Conservation (phyloP, 2,329 filamentous ascomycete species). For the Ploettnerulaceae sp. region DNA sequence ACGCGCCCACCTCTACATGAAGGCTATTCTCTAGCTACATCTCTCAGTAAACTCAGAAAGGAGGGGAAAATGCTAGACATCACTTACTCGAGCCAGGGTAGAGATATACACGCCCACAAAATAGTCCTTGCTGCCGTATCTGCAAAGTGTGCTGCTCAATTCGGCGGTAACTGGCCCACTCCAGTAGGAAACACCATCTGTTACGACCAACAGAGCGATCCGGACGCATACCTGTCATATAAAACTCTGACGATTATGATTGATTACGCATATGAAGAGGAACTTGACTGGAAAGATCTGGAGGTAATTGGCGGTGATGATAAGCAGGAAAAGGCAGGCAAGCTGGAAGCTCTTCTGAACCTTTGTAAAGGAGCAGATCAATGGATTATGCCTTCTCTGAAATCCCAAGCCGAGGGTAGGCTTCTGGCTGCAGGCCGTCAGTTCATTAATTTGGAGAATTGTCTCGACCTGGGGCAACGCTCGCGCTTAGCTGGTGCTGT, state of each 20-base stretch:
- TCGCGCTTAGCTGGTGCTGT: constrained; percentile 14
- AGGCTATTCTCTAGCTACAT: constrained; percentile 5
- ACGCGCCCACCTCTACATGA: background rate
- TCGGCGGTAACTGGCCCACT: constrained; percentile 6
- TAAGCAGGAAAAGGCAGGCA: constrained; percentile 11
- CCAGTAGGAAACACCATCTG: constrained; percentile 15
- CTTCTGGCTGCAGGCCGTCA: constrained; percentile 16
- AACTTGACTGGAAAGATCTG: constrained; percentile 27
- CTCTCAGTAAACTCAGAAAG: constrained; percentile 13
- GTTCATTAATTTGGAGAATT: constrained; percentile 26
- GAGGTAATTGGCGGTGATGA: constrained; percentile 17
- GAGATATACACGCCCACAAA: constrained; percentile 19
- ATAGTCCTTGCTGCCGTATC: constrained; percentile 20
- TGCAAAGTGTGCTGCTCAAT: constrained; percentile 18
- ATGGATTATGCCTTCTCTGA: constrained; percentile 20
- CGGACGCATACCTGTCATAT: constrained; percentile 20
- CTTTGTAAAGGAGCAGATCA: constrained; percentile 25
- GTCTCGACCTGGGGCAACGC: constrained; percentile 7
- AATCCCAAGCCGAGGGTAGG: constrained; percentile 21
- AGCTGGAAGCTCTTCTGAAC: constrained; percentile 25
- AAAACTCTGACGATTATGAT: constrained; percentile 25
- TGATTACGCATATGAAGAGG: constrained; percentile 23
- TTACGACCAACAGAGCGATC: constrained; percentile 17
- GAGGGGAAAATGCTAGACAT: constrained; percentile 20
- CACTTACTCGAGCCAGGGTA: constrained; percentile 18